Evolutionary conservation across 2,329 filamentous ascomycete species (phyloP).

Genomic region (Fusarium armeniacum): DNA sequence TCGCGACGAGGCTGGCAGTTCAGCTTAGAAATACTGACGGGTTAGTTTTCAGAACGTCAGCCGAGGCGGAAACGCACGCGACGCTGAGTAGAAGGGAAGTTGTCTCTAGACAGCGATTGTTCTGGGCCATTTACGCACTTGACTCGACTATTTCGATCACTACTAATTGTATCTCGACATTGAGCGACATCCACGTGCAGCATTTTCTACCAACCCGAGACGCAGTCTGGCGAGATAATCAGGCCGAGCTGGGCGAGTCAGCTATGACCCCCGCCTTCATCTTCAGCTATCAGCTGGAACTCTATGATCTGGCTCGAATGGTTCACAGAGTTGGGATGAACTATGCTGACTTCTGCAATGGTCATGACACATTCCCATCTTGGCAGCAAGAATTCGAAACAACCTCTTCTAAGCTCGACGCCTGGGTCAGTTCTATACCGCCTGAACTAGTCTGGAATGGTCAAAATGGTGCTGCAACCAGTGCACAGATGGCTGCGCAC

Average conservation of each 20-base stretch:
- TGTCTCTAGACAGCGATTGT: not conserved
- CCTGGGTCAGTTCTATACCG: not conserved
- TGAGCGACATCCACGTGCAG: not conserved
- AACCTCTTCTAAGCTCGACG: not conserved
- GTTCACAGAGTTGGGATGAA: not conserved
- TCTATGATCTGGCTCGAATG: not conserved
- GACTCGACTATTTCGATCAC: not conserved
- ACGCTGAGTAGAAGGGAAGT: not conserved
- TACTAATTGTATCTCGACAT: not conserved
- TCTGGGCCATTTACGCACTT: constrained; percentile 5
- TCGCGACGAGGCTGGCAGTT: not conserved
- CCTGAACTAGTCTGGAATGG: not conserved
- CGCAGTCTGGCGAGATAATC: not conserved
- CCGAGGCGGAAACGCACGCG: not conserved
- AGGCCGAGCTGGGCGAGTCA: not conserved
- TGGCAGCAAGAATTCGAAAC: not conserved
- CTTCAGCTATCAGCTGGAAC: not conserved
- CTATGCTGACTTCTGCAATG: not conserved
- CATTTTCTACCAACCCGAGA: not conserved
- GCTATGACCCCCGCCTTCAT: not conserved
- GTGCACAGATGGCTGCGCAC: not conserved
- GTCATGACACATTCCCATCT: not conserved
- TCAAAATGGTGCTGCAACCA: not conserved
- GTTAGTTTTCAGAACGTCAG: accelerated
- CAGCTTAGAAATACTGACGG: not conserved